Percentiles rank a stretch among this genome's conserved stretches.
Evolutionary conservation across 1,284 basidiomycete species (phyloP).

Genomic region (Puccinia horiana): DNA sequence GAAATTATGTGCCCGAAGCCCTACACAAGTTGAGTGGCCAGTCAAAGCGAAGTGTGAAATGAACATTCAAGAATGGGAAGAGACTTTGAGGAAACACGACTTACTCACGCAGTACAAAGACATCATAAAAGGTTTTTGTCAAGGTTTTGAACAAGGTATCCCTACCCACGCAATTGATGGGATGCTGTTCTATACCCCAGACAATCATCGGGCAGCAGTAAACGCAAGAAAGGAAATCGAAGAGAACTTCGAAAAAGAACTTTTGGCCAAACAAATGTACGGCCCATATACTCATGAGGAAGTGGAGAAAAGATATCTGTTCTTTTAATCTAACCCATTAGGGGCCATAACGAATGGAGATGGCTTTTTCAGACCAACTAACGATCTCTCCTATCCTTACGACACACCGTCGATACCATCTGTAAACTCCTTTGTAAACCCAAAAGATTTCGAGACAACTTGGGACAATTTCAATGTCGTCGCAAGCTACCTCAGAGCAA

Average conservation of each 20-base stretch:
- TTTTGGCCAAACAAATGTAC: not conserved
- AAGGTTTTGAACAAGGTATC: slow-evolving; percentile 18
- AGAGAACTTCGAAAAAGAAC: no score
- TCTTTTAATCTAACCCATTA: slow-evolving; percentile 6
- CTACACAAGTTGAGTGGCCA: no score
- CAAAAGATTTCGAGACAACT: no score
- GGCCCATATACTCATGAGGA: not conserved
- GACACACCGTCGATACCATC: not conserved
- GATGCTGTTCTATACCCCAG: not conserved
- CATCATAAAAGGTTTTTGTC: not conserved
- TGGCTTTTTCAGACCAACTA: no score
- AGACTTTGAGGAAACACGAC: not conserved
- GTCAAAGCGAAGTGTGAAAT: not conserved
- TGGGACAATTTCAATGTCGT: no score
- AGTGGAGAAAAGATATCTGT: not conserved
- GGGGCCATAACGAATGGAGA: no score
- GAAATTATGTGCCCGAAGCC: no score
- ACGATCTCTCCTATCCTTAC: not conserved
- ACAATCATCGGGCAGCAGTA: no score
- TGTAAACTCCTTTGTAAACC: slow-evolving; percentile 11
- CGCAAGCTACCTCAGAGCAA: no score
- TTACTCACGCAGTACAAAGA: not conserved
- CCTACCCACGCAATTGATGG: not conserved
- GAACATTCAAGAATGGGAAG: not conserved
- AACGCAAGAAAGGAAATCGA: slow-evolving; percentile 6